A percentile compares a stretch with the other conserved stretches of the same genome.
These are phyloP conservation scores for Isatis lusitanica DNA, from an alignment of 441 rosid genomes.

Conservation along the genomic window DNA sequence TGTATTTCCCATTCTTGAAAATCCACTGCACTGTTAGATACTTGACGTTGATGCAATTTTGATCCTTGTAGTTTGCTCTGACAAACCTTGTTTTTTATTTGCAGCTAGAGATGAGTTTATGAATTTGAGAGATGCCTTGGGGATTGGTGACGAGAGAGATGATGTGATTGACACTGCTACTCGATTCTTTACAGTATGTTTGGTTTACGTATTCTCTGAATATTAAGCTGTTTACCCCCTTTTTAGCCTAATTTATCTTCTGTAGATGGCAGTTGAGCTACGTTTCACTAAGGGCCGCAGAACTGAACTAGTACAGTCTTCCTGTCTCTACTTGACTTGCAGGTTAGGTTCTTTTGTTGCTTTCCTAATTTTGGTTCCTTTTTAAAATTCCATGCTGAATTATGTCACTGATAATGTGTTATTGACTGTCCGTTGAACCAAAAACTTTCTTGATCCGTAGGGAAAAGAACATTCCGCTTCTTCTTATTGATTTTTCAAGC, in stretches of 20 bases:
- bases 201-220: conserved; percentile 13
- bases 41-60: neutral
- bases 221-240: neutral
- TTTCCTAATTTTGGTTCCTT: neutral
- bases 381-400: neutral
- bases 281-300: conserved; percentile 87
- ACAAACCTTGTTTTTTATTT: conserved; percentile 19
- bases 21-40: neutral
- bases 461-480: conserved; percentile 67
- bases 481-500: conserved; percentile 89
- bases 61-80: conserved; percentile 17
- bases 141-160: conserved; percentile 63
- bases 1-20: neutral
- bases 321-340: conserved; percentile 92
- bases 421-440: neutral
- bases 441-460: conserved; percentile 47
- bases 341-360: conserved; percentile 51
- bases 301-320: conserved; percentile 79
- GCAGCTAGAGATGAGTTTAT: conserved; percentile 69
- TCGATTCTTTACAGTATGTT: conserved; percentile 65
- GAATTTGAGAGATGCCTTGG: conserved; percentile 57
- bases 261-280: conserved; percentile 72
- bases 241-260: conserved; percentile 26
- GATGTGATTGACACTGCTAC: conserved; percentile 57
- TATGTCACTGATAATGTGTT: neutral